Evolutionary conservation across 2,329 filamentous ascomycete species (phyloP), one percentile per base, ranked within the genome.

Genomic region (Pyrenophora teres): DNA sequence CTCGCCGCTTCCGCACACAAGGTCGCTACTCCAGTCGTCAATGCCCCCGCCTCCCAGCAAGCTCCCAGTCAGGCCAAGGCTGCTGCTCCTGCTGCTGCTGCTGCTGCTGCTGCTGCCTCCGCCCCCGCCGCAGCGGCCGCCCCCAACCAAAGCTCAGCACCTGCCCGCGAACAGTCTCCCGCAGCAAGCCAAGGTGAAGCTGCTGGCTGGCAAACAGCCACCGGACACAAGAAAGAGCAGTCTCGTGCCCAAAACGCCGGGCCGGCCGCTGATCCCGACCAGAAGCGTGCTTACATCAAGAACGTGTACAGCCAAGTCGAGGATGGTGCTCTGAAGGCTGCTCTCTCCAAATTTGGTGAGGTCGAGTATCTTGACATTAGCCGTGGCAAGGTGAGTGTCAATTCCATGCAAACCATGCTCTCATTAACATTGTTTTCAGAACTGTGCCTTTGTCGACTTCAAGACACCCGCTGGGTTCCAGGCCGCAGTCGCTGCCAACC

Each of bases 391-490:
- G 92, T 96, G 80, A 67, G 78, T 63, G 21, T 40, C n/a, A 9
- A 13, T 35, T 6, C 6, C 8, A 13, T 10, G 10, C 32, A 4
- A 46, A 16, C 6, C 3, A 48, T 32, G 15, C 21, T 13, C 3
- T 12, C 46, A 44, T 64, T 73, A 57, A 72, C 43, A 18, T 15
- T 15, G 6, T 7, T 2, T 32, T 23, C 70, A 96, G 93, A 97
- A 94, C 82, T 97, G 92, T 70, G 94, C 94, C 21, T 97, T 97
- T 71, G 90, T 97, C 54, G 94, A 99, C 74, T 99, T 94, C 76
- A 88, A 87, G 70, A 89, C 87, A 40, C 72, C 85, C 18, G 86
- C 92, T 48, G 91, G 86, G 40, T 97, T 96, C 77, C 84, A 90
- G 73, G 88, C 89, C 57, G 94, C 94, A 37, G 82, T 90, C 32